Evolutionary conservation across 257 asterid genomes (phyloP).

Genomic region (Ocimum tenuiflorum): DNA sequence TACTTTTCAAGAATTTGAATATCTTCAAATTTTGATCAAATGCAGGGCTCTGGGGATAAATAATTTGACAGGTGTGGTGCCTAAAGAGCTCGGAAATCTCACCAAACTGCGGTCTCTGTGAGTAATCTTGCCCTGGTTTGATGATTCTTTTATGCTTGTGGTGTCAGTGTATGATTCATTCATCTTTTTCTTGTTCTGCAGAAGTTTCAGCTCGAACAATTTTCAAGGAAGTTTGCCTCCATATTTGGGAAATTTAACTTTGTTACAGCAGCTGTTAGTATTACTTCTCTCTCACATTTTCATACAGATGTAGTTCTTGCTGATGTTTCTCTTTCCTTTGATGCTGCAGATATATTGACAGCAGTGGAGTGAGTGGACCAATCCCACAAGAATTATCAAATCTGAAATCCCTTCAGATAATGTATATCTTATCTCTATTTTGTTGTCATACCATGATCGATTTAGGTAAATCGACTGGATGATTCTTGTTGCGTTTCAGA

Average conservation of each 20-base stretch:
- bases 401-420: slow-evolving; percentile 34
- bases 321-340: not conserved
- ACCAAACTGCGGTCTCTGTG: slow-evolving; percentile 40
- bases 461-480: not conserved
- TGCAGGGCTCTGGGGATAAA: slow-evolving; percentile 58
- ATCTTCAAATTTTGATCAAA: not conserved
- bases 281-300: not conserved
- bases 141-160: not conserved
- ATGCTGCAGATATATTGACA: slow-evolving; percentile 51
- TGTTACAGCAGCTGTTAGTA: slow-evolving; percentile 48
- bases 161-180: not conserved
- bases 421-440: slow-evolving; percentile 21
- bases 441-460: not conserved
- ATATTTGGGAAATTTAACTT: slow-evolving; percentile 36
- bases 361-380: slow-evolving; percentile 62
- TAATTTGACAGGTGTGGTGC: slow-evolving; percentile 50
- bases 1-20: not conserved
- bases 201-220: slow-evolving; percentile 57
- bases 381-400: slow-evolving; percentile 50
- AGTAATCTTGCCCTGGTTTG: slow-evolving; percentile 8
- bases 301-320: not conserved
- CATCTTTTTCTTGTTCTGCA: slow-evolving; percentile 14
- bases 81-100: slow-evolving; percentile 48
- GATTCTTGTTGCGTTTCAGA: slow-evolving; percentile 27
- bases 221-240: slow-evolving; percentile 44